Evolutionary conservation across 1,139 yeast species (phyloP), one percentile per base, ranked within the genome.

Genomic region (Groenewaldozyma sp.): DNA sequence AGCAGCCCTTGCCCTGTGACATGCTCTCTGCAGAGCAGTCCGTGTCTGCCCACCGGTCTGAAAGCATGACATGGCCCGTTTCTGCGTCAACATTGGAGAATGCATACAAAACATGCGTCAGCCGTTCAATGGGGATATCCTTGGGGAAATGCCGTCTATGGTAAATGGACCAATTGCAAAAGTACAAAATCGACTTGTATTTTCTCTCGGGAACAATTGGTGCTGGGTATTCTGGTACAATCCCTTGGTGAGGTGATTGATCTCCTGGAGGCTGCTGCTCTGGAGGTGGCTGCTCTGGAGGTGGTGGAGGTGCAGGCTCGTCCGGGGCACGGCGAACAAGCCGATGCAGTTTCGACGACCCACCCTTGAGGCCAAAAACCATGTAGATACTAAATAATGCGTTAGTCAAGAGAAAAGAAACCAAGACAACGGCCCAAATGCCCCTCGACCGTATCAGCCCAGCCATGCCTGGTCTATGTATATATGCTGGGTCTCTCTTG

Each of bases 81-180:
- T 53, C 51, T 0, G 68, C 53, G 47, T 78, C 74, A 7, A 86
- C 70, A 29, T 70, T 64, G 40, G 83, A 68, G 58, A 88, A 88
- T 0, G 95, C 86, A 58, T 82, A 88, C 54, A 78, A 78, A 2
- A 88, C 59, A 49, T 84, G 83, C 14, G 94, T 76, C 3, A 82
- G 60, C 14, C 63, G 52, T 0, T 68, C 58, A 2, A 68, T 56
- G 2, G 88, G 86, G 9, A 87, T 70, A 42, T 82, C 78, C n/a
- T 63, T 63, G 0, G 93, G 88, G 39, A 68, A 68, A 55, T 79
- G 87, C 18, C 71, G 62, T 27, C 78, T 60, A 11, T 64, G 67
- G 49, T 86, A 84, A 6, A 82, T 80, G 0, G 91, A 74, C 96
- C 96, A 88, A 55, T 51, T 50, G 45, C 57, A 52, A 37, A 54